Base-by-base conservation (phyloP, 2,329 filamentous ascomycete species). In the Helminthosporium solani region DNA sequence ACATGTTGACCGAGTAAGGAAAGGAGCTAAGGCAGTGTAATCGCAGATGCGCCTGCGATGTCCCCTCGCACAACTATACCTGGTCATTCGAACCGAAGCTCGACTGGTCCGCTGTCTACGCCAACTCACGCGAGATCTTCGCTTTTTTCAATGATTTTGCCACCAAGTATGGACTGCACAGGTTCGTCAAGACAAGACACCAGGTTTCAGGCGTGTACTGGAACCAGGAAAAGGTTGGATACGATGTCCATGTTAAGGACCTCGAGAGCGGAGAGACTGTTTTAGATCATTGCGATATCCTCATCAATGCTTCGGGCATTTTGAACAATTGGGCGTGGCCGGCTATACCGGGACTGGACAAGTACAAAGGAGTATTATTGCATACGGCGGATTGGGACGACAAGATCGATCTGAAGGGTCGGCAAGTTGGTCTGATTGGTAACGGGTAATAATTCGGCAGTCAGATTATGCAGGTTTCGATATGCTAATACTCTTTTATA, bases 361-460 rank as follows among this genome's bases (percentile, higher is more conserved):
- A 65, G n/a, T 85, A 82, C 65, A 63, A 73, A 41, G 81, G 81
- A 7, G 58, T 66, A 7, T 62, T 82, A 3, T 71, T 82, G 34
- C 81, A 85, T 57, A 78, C 78, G 0, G 76, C 81, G 1, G 70
- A 73, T 30, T 85, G 80, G 80, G 74, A 79, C 1, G 61, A 76
- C 4, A 70, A 74, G 15, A 65, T 79, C 7, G 71, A 78, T n/a
- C 63, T 80, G 6, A 59, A 58, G 1, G 74, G 66, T 20, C 79
- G 79, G 50, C 67, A 68, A 8, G 76, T 81, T 19, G 74, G 75
- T 5, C 61, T 83, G n/a, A 75, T 83, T 40, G 81, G 80, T 14
- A 80, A 75, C 40, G 72, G 71, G 58, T 71, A 58, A 58, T 52
- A 6, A 6, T n/a, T 14, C n/a, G n/a, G n/a, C n/a, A n/a, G 27